Evolutionary conservation across 208 protist genomes (phyloP).

Genomic region (Trypanosoma cruzi): DNA sequence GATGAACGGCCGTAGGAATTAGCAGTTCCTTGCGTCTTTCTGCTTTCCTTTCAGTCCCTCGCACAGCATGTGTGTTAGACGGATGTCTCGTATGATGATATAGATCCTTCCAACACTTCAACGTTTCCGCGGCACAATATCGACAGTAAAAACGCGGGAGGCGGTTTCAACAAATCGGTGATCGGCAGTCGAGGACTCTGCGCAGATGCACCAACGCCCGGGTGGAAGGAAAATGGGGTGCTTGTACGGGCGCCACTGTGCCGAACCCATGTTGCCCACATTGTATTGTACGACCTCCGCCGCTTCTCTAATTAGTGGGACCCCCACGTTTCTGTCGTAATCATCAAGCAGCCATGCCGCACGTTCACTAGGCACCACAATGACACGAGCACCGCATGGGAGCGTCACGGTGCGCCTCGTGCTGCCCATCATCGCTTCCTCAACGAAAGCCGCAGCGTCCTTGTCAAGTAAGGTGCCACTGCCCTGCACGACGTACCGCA

Average conservation of each 20-base stretch:
- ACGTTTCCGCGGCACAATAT: slow-evolving; percentile 30
- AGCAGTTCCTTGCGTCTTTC: background rate
- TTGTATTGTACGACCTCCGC: slow-evolving; percentile 40
- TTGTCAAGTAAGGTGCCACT: slow-evolving; percentile 25
- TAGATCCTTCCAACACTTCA: background rate
- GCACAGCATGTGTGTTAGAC: background rate
- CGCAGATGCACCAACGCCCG: slow-evolving; percentile 82
- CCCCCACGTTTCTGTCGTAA: background rate
- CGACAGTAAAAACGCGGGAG: slow-evolving; percentile 76
- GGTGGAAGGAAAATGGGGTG: slow-evolving; percentile 62
- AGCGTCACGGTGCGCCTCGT: slow-evolving; percentile 9
- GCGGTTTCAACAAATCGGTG: slow-evolving; percentile 31
- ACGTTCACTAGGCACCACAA: slow-evolving; percentile 29
- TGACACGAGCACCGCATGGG: slow-evolving; percentile 19
- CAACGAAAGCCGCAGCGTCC: slow-evolving; percentile 24
- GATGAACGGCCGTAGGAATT: background rate
- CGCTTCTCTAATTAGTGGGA: background rate
- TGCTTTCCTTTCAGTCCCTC: no score
- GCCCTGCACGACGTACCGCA: slow-evolving; percentile 33
- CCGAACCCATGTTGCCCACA: slow-evolving; percentile 49
- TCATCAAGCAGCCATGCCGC: slow-evolving; percentile 21
- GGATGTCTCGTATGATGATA: background rate
- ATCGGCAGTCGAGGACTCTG: slow-evolving; percentile 43
- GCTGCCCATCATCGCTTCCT: slow-evolving; percentile 33
- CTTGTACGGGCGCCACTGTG: slow-evolving; percentile 55